Evolutionary conservation across 139 green algal genomes (phyloP).

Genomic region (Asterochloris erici): DNA sequence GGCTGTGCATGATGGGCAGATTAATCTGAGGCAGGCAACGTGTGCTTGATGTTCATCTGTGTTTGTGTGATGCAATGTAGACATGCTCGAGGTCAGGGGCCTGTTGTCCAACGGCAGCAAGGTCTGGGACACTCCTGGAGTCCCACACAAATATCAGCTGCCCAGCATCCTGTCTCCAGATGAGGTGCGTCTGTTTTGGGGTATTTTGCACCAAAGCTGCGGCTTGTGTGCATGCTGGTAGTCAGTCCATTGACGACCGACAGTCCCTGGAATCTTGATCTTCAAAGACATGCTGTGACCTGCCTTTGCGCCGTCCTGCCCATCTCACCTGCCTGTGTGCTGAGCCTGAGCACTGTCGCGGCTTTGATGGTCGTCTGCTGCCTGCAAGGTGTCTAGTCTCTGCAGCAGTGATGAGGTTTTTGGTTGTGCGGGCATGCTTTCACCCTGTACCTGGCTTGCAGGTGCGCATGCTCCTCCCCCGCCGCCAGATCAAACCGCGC

Average conservation of each 20-base stretch:
- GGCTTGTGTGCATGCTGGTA: too few species aligned
- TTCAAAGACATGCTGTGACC: too few species aligned
- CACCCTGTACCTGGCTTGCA: slow-evolving; percentile 17
- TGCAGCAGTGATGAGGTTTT: background rate
- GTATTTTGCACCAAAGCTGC: too few species aligned
- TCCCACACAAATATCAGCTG: slow-evolving; percentile 88
- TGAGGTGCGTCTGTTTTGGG: slow-evolving; percentile 44
- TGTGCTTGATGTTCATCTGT: background rate
- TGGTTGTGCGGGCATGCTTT: background rate
- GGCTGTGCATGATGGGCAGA: too few species aligned
- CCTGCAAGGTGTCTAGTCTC: too few species aligned
- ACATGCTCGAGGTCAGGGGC: slow-evolving; percentile 73
- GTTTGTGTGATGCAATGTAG: slow-evolving; percentile 15
- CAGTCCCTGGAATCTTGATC: too few species aligned
- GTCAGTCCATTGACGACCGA: too few species aligned
- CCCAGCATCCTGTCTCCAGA: slow-evolving; percentile 61
- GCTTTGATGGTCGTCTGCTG: too few species aligned
- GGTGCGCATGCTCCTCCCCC: slow-evolving; percentile 70
- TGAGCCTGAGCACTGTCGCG: too few species aligned
- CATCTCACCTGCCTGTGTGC: too few species aligned
- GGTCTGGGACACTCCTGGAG: slow-evolving; percentile 94
- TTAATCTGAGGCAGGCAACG: too few species aligned
- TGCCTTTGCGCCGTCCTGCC: too few species aligned
- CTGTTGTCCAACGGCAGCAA: slow-evolving; percentile 71
- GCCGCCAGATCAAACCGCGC: slow-evolving; percentile 65